Evolutionary conservation across 1,284 basidiomycete genomes (phyloP), one percentile per base, ranked within the genome.

Genomic region (Pterula multifida): DNA sequence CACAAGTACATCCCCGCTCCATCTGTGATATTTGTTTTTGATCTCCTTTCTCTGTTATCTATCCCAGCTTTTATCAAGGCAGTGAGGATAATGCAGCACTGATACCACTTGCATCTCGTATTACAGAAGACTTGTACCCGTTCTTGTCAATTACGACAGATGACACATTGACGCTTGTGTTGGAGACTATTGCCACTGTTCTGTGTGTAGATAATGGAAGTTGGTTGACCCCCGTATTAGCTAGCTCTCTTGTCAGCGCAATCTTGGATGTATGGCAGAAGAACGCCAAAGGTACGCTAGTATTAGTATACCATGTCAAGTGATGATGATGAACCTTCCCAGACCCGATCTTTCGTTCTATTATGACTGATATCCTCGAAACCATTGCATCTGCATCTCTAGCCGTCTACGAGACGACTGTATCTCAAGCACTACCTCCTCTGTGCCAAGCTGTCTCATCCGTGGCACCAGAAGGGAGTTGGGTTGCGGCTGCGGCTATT

Each of bases 321-420:
- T 36, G 19, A 55, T 24, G 48, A 45, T 53, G 32, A 9, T 15
- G 46, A 23, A 51, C 51, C 47, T 47, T 22, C 44, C 3, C 59
- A 93, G 93, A 97, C 68, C 91, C 91, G 0, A 82, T 97, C 49
- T 81, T 93, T 57, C 76, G 91, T 26, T 90, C 90, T 0, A 82
- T 94, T 45, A 75, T 96, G 46, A 81, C 84, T 39, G 91, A 95
- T 58, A 80, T 96, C 49, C 70, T 96, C 49, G 73, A 78, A 22
- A 75, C 81, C 1, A 71, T 95, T 24, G 77, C 87, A 9, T 67
- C 75, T 22, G 76, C 85, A 12, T 65, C 73, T 6, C 64, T 68
- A 0, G 78, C 74, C 2, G 71, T 88, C 6, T 88, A 91, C 56
- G 73, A 81, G 54, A 72, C 78, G 1, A 79, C 91, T 2, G 79